These are phyloP conservation scores for Botryotinia convoluta DNA, from an alignment of 2,329 filamentous ascomycete genomes.

Conservation along the genomic window DNA sequence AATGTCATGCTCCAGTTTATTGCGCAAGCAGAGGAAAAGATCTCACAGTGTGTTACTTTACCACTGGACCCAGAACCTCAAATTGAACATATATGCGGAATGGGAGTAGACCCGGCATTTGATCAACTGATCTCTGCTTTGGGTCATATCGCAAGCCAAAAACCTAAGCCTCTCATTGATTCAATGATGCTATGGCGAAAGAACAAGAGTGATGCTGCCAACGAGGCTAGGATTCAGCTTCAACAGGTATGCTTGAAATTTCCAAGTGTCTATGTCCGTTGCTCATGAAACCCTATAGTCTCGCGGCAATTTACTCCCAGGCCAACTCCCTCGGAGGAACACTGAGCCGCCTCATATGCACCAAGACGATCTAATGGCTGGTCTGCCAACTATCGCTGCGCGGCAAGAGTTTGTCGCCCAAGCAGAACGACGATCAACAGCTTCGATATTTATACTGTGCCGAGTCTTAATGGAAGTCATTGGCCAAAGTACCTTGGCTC, in stretches of 20 bases:
- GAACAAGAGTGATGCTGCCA: conserved; percentile 86
- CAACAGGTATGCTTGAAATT: conserved; percentile 45
- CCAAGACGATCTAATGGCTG: conserved; percentile 24
- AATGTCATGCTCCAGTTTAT: conserved; percentile 65
- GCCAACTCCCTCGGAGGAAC: conserved; percentile 61
- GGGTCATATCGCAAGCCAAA: conserved; percentile 89
- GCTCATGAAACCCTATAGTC: conserved; percentile 25
- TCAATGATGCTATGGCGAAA: conserved; percentile 98
- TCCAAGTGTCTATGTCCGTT: not conserved
- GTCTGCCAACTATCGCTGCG: conserved; percentile 40
- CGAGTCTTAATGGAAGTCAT: conserved; percentile 93
- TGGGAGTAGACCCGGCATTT: conserved; percentile 81
- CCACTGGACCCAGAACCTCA: conserved; percentile 77
- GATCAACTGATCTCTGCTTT: conserved; percentile 92
- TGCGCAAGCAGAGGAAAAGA: conserved; percentile 92
- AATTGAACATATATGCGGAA: conserved; percentile 87
- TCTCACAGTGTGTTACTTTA: conserved; percentile 80
- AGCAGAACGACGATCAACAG: conserved; percentile 84
- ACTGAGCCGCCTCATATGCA: conserved; percentile 58
- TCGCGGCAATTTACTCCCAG: conserved; percentile 28
- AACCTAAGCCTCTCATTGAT: conserved; percentile 93
- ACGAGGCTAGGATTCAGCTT: conserved; percentile 59
- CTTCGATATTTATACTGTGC: conserved; percentile 94
- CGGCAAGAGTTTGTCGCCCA: conserved; percentile 71
- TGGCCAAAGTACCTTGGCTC: conserved; percentile 77